Percentiles rank a stretch among this genome's conserved stretches.
phyloP scores from a whole-genome alignment of 2,329 filamentous ascomycete species.

The Alternaria panax region DNA sequence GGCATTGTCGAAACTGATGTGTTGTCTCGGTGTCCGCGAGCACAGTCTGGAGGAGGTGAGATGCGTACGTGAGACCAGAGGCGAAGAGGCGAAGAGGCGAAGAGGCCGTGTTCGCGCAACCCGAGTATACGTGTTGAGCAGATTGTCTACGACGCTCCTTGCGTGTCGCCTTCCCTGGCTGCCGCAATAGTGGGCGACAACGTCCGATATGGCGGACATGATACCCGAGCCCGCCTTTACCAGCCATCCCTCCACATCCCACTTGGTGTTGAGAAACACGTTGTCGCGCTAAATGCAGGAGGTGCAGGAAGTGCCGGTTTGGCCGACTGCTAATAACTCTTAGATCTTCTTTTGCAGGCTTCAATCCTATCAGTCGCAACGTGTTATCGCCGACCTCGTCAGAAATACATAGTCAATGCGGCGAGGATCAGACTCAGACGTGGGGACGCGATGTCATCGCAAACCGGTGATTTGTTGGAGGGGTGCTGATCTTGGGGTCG shows the following conservation, averaged over 20 bases:
- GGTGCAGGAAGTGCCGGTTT: not conserved
- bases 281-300: constrained; percentile 2
- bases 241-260: not conserved
- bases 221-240: not conserved
- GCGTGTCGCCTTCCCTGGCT: not conserved
- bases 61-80: not conserved
- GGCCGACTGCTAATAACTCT: not conserved
- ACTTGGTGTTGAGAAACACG: not conserved
- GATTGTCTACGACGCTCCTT: not conserved
- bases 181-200: not conserved
- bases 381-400: not conserved
- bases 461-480: not conserved
- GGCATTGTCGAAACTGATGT: not conserved
- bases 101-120: not conserved
- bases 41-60: not conserved
- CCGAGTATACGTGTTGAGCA: not conserved
- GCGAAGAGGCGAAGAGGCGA: not conserved
- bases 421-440: not conserved
- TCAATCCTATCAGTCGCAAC: not conserved
- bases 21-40: not conserved
- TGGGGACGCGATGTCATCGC: constrained; percentile 1
- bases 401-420: not conserved
- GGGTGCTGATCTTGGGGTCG: not conserved
- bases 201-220: not conserved
- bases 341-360: not conserved